Base-by-base conservation (phyloP, 2,329 filamentous ascomycete species). In the Leptoxyphium fumago region DNA sequence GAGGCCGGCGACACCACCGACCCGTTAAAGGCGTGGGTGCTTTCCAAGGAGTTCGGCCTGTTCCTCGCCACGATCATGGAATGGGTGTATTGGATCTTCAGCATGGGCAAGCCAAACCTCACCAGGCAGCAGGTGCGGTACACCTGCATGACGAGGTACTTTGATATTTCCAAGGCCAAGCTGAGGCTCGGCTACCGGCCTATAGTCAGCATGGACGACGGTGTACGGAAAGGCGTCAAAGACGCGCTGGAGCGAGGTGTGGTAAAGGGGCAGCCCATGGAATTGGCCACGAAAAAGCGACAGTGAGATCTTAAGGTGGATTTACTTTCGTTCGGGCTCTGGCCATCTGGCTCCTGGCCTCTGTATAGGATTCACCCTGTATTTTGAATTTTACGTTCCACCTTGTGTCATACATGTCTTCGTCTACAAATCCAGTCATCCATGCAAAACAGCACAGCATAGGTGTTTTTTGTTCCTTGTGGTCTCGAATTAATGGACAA, bases 81-180 rank as follows among this genome's bases (percentile, higher is more conserved):
- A 47, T 66, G 59, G 56, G 49, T 65, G 2, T 70, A 65, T 51
- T 69, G 67, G 64, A 42, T 63, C 8, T 55, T 63, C 46, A 48
- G 53, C 38, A 40, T 67, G 29, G 67, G 67, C 7, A 67, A 61
- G 49, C 68, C 69, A 13, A 70, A 67, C 41, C 44, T 72, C 51
- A 69, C 65, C 10, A 52, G 63, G 46, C 61, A 64, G 45, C 64
- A 69, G 51, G 67, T 83, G 48, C 67, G 73, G 51, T 84, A 80
- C 61, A 77, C 76, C 57, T 79, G 74, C 60, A 83, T 86, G 78
- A 82, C 78, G 45, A 71, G 83, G 45, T 88, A 86, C 64, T 86
- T 83, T 64, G 78, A 78, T 64, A 85, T 86, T 58, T 67, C 69
- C 46, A 88, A 88, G 72, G 83, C 83, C 45, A 82, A 77, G 70